These are phyloP conservation scores for Plasmodium blacklocki DNA, from an alignment of 169 alveolate species.

Conservation along the genomic window DNA sequence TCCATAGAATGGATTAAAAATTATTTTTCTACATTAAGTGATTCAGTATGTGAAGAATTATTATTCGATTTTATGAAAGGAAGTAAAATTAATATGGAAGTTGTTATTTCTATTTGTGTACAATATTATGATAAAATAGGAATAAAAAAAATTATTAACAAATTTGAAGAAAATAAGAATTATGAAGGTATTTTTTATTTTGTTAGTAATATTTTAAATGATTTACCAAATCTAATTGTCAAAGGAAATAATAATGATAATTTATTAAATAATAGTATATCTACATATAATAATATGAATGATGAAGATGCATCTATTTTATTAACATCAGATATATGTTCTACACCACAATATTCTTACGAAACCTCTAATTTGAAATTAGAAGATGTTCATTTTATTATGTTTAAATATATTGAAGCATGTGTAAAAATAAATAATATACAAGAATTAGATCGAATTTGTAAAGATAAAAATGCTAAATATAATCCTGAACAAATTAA, in stretches of 20 bases:
- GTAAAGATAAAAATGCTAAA: slow-evolving; percentile 93
- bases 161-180: slow-evolving; percentile 77
- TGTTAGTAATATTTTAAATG: slow-evolving; percentile 66
- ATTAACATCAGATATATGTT: slow-evolving; percentile 72
- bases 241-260: background rate
- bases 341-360: slow-evolving; percentile 23
- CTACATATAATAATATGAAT: slow-evolving; percentile 24
- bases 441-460: slow-evolving; percentile 97
- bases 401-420: slow-evolving; percentile 97
- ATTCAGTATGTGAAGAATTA: slow-evolving; percentile 71
- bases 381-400: slow-evolving; percentile 78
- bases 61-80: slow-evolving; percentile 81
- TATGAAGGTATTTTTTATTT: slow-evolving; percentile 76
- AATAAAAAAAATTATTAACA: slow-evolving; percentile 78
- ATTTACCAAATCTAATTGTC: slow-evolving; percentile 42
- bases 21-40: slow-evolving; percentile 72
- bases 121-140: slow-evolving; percentile 82
- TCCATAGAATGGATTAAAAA: slow-evolving; percentile 73
- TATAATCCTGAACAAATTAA: slow-evolving; percentile 97
- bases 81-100: slow-evolving; percentile 75
- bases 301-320: slow-evolving; percentile 75
- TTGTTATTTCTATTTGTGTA: slow-evolving; percentile 79
- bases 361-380: slow-evolving; percentile 67
- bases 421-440: slow-evolving; percentile 96
- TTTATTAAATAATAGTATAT: slow-evolving; percentile 4